Base-by-base conservation (phyloP, 768 basidiomycete species). In the Auriscalpium vulgare region DNA sequence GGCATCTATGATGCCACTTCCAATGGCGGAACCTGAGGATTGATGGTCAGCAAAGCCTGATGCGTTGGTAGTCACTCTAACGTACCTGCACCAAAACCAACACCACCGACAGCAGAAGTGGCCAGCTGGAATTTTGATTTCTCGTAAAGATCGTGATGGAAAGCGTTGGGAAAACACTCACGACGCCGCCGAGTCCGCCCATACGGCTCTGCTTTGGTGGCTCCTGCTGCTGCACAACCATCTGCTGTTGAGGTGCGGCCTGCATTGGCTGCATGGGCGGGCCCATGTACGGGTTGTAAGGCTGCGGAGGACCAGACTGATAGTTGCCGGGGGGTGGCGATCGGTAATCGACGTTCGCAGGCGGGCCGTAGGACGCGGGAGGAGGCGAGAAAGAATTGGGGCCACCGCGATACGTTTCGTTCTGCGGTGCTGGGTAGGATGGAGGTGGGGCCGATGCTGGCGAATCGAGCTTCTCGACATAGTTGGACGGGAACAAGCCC, bases 401-500 rank as follows among this genome's bases (percentile, higher is more conserved):
- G n/a, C 9, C 1, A 9, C 19, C 11, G 13, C 37, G 47, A 9
- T 51, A 53, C 29, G 29, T 29, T 17, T 60, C 53, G 53, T 50
- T 54, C 21, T 57, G 48, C 29, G 57, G 47, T 3, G 29, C 29
- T 6, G 59, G 51, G 13, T 66, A 63, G 8, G 65, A 60, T 2
- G 64, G 57, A 9, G 65, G 57, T 9, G 59, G 47, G 5, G 62
- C 19, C 14, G 63, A 34, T 3, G 62, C 37, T 16, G 66, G 36
- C 17, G 69, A 57, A 21, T 63, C 64, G 34, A 84, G 56, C 63
- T 79, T 84, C 71, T 89, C 82, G 43, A 90, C 87, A 53, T 89
- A 80, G 59, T 80, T 81, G 11, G 85, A 78, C 0, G 91, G 92
- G 75, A 94, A 90, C 38, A 93, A 76, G 4, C 85, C 91, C 54